Evolutionary conservation across 768 basidiomycete species (phyloP), one percentile per base, ranked within the genome.

Genomic region (Leccinum broughii): DNA sequence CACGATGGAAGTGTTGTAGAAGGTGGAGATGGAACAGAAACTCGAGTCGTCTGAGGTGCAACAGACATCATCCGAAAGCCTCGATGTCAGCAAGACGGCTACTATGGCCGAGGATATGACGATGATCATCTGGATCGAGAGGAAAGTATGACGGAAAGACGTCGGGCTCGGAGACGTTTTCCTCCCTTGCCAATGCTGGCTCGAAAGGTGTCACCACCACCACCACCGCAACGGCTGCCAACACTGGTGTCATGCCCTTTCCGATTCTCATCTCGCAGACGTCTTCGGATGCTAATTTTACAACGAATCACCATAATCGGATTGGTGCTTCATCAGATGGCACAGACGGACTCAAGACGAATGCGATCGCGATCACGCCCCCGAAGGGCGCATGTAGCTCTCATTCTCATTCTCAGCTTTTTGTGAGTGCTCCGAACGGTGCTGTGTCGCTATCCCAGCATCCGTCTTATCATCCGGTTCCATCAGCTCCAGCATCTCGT

Each of bases 251-350:
- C 17, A 65, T 59, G 1, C 69, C 68, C 4, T 69, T 69, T 20
- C 66, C 69, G 15, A 64, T 69, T 10, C 60, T 69, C 15, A 62
- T 57, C 17, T 53, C 69, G 34, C 60, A 44, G n/a, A 34, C 37
- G 6, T 10, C 15, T 15, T 52, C 59, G 56, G 54, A 20, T 51
- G 15, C 7, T 10, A 49, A 14, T 1, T 39, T 24, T 8, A 48
- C 39, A 11, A 15, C 1, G 30, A 46, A 28, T 13, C 55, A 34
- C 17, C 52, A 63, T 4, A 11, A 35, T 28, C 41, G 24, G 24
- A 7, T 20, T 1, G 6, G 13, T 1, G 37, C 17, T 10, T 20
- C 51, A 22, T 50, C 54, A n/a, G 41, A 51, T 2, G 28, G 34
- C 48, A 30, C 34, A 7, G 60, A 59, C 24, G 58, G 39, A 6